phyloP scores from a whole-genome alignment of 2,329 filamentous ascomycete genomes.

The Tolypocladium guangdongense region DNA sequence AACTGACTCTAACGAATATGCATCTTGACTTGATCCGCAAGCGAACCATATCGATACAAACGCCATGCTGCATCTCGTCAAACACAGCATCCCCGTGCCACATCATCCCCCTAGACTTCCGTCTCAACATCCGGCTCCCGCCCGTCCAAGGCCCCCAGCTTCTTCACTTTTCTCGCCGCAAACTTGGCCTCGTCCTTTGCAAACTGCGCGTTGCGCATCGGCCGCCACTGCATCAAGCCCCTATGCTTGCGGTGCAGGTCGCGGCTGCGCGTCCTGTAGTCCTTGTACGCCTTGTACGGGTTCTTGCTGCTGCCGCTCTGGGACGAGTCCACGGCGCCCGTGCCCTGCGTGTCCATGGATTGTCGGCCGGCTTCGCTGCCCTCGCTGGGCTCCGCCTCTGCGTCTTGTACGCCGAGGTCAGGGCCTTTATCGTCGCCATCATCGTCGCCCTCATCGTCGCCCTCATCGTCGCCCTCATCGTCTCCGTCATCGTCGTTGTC shows the following conservation, averaged over 20 bases:
- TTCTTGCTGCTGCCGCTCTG: constrained; percentile 32
- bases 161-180: constrained; percentile 63
- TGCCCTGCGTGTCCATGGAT: constrained; percentile 30
- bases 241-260: constrained; percentile 77
- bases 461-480: constrained; percentile 12
- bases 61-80: background rate
- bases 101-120: constrained; percentile 37
- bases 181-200: constrained; percentile 80
- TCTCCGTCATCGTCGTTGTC: constrained; percentile 22
- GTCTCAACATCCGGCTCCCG: constrained; percentile 85
- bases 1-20: too few relatives aligned
- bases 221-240: constrained; percentile 91
- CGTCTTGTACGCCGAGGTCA: constrained; percentile 51
- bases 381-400: constrained; percentile 20
- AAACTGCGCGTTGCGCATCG: constrained; percentile 75
- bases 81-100: too few relatives aligned
- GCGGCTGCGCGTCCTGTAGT: constrained; percentile 57
- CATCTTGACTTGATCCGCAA: too few relatives aligned
- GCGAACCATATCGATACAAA: background rate
- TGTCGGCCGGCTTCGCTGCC: constrained; percentile 14
- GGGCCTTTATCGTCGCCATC: constrained; percentile 27
- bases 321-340: constrained; percentile 18
- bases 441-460: constrained; percentile 20
- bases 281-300: constrained; percentile 46
- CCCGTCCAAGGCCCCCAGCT: constrained; percentile 66